These are phyloP conservation scores for Botrytis hyacinthi DNA, from an alignment of 2,329 filamentous ascomycete genomes.

Conservation along the genomic window DNA sequence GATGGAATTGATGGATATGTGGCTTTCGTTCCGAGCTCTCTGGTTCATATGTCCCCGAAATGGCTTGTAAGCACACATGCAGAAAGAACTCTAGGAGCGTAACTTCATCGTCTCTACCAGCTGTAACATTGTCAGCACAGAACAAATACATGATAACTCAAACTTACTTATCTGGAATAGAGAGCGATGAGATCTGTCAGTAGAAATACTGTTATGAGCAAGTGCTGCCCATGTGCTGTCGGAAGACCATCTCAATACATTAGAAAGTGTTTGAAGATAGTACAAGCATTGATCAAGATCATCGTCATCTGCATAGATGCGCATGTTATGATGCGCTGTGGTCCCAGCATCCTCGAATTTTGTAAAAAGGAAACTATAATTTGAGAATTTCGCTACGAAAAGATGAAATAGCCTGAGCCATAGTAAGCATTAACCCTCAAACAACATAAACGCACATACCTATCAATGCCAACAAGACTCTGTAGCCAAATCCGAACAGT, in stretches of 20 bases:
- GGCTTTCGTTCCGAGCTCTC: constrained; percentile 43
- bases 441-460: constrained; percentile 44
- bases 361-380: constrained; percentile 52
- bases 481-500: constrained; percentile 80
- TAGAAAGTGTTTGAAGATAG: constrained; percentile 71
- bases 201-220: constrained; percentile 57
- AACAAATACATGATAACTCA: background rate
- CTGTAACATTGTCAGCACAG: constrained; percentile 40
- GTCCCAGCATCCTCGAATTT: constrained; percentile 24
- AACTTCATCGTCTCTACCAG: constrained; percentile 53
- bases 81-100: constrained; percentile 67
- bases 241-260: constrained; percentile 67
- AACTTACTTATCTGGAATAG: constrained; percentile 53
- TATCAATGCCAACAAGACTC: constrained; percentile 60
- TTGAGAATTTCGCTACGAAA: constrained; percentile 57
- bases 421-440: constrained; percentile 28
- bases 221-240: constrained; percentile 70
- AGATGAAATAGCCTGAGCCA: constrained; percentile 56
- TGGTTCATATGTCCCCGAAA: constrained; percentile 47
- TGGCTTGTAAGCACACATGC: constrained; percentile 62
- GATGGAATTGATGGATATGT: constrained; percentile 65
- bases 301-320: constrained; percentile 53
- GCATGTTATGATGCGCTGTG: constrained; percentile 30
- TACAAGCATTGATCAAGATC: constrained; percentile 77
- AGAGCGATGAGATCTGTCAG: constrained; percentile 47